These are phyloP conservation scores for Phytophthora rubi DNA, from an alignment of 352 stramenopile genomes.

Conservation along the genomic window DNA sequence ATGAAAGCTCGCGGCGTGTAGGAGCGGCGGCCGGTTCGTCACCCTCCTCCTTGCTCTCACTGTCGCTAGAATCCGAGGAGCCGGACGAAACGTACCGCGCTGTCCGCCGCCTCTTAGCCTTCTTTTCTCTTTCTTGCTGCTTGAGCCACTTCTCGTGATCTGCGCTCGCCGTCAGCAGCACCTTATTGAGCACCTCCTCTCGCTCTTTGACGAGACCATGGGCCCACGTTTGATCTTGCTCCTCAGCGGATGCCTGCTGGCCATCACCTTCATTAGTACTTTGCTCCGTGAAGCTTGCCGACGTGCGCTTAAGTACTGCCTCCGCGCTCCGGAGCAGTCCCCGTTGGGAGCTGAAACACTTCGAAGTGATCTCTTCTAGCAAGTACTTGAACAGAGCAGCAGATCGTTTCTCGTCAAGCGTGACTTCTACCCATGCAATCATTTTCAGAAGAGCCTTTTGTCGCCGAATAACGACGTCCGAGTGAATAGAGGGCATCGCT, in stretches of 20 bases:
- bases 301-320: conserved; percentile 50
- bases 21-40: conserved; percentile 20
- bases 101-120: conserved; percentile 33
- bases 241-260: conserved; percentile 28
- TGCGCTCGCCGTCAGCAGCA: conserved; percentile 44
- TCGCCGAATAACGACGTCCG: conserved; percentile 43
- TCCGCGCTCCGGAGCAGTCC: conserved; percentile 56
- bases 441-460: conserved; percentile 69
- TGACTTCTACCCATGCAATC: conserved; percentile 56
- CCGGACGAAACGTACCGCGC: conserved; percentile 31
- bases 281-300: conserved; percentile 44
- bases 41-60: conserved; percentile 39
- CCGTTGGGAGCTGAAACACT: conserved; percentile 50
- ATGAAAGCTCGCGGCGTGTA: conserved; percentile 45
- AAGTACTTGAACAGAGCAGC: conserved; percentile 59
- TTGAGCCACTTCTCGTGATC: conserved; percentile 47
- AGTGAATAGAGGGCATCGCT: conserved; percentile 28
- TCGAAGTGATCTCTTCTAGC: conserved; percentile 51
- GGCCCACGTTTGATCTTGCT: conserved; percentile 63
- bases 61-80: conserved; percentile 40
- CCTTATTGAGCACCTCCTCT: conserved; percentile 38
- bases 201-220: conserved; percentile 54
- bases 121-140: conserved; percentile 46
- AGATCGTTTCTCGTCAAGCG: conserved; percentile 54
- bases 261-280: conserved; percentile 24